These are phyloP conservation scores for Paramecium biaurelia DNA, from an alignment of 73 alveolate genomes.

Conservation along the genomic window DNA sequence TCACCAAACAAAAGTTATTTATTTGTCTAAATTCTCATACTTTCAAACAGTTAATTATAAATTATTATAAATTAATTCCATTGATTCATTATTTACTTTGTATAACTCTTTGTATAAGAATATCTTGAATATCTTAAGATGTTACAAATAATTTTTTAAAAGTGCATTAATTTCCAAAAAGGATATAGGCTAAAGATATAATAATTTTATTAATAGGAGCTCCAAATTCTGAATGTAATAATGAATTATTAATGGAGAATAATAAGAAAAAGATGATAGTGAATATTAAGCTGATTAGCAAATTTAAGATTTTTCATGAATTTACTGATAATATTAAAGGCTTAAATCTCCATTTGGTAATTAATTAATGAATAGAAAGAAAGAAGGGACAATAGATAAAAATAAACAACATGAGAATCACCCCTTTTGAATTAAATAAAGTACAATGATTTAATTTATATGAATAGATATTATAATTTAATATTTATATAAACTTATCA, in stretches of 20 bases:
- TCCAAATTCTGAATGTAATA: background rate
- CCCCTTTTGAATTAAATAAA: background rate
- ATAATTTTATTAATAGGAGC: background rate
- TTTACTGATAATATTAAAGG: background rate
- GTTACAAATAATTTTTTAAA: no score
- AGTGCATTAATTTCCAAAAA: no score
- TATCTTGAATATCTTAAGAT: no score
- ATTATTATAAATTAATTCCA: no score
- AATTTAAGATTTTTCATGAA: background rate
- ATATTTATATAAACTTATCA: background rate
- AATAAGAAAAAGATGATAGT: background rate
- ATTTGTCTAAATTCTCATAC: no score
- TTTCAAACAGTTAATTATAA: no score
- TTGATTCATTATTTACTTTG: no score
- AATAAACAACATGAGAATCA: background rate
- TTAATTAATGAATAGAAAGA: background rate
- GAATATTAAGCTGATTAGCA: background rate
- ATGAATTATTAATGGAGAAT: background rate
- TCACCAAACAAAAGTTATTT: no score
- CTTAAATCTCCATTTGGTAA: background rate
- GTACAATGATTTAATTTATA: background rate
- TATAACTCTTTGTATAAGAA: no score
- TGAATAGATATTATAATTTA: background rate
- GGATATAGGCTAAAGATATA: background rate
- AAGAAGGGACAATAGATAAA: background rate